A percentile compares a stretch with the other conserved stretches of the same genome.
phyloP scores from a whole-genome alignment of 257 asterid species.

The Nicotiana tabacum region DNA sequence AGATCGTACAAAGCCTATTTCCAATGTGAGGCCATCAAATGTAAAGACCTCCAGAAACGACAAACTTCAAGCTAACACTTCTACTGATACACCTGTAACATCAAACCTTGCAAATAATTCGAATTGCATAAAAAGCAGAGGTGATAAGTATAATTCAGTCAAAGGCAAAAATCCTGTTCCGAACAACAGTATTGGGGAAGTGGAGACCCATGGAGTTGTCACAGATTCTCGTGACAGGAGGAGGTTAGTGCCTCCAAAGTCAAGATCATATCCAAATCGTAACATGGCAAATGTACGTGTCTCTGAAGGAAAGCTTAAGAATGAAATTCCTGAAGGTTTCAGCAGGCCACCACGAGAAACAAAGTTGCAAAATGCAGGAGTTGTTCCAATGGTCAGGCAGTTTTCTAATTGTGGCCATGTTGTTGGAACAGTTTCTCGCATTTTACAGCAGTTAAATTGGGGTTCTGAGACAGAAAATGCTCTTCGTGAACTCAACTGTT shows the following conservation, averaged over 20 bases:
- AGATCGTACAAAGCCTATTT: slow-evolving; percentile 42
- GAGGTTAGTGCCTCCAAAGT: slow-evolving; percentile 43
- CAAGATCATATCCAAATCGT: slow-evolving; percentile 39
- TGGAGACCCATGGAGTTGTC: slow-evolving; percentile 21
- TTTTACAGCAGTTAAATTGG: slow-evolving; percentile 69
- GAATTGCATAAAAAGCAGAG: slow-evolving; percentile 28
- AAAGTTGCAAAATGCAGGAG: slow-evolving; percentile 26
- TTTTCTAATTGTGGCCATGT: slow-evolving; percentile 31
- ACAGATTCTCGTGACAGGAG: slow-evolving; percentile 30
- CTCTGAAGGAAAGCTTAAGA: slow-evolving; percentile 35
- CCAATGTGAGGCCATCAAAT: slow-evolving; percentile 34
- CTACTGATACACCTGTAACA: slow-evolving; percentile 25
- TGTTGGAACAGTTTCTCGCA: slow-evolving; percentile 49
- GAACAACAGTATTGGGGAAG: slow-evolving; percentile 23
- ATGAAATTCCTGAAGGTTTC: slow-evolving; percentile 38
- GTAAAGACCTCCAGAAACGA: slow-evolving; percentile 39
- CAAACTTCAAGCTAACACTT: slow-evolving; percentile 32
- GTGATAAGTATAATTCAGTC: slow-evolving; percentile 31
- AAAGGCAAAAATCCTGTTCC: slow-evolving; percentile 30
- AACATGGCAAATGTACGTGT: slow-evolving; percentile 28
- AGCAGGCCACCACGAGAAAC: slow-evolving; percentile 35
- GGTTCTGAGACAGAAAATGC: slow-evolving; percentile 64
- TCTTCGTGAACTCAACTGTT: slow-evolving; percentile 54
- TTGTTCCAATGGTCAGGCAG: slow-evolving; percentile 36
- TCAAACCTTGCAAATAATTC: slow-evolving; percentile 21